Percentiles rank a stretch among this genome's conserved stretches.
phyloP scores from a whole-genome alignment of 1,284 basidiomycete genomes.

The Fomitopsis betulina region DNA sequence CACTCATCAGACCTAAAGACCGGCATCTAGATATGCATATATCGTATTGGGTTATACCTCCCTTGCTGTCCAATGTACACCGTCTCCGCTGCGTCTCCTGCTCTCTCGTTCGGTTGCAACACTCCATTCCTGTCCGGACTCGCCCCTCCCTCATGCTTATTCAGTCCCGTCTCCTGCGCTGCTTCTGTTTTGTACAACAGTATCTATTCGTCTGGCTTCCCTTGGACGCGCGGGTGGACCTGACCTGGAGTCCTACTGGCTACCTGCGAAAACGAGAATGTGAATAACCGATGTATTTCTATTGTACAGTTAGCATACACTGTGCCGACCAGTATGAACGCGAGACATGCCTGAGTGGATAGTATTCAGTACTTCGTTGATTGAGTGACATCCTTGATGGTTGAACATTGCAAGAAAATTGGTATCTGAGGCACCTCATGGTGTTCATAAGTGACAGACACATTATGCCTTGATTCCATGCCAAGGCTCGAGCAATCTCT shows the following conservation, averaged over 20 bases:
- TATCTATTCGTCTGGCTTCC: not conserved
- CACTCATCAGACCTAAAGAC: not conserved
- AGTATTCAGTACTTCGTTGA: no score
- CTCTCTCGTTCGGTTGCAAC: constrained; percentile 7
- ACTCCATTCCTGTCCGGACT: not conserved
- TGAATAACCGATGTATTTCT: constrained; percentile 2
- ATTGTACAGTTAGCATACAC: constrained; percentile 1
- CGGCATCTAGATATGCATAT: constrained; percentile 12
- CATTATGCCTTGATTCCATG: not conserved
- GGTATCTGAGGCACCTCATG: not conserved
- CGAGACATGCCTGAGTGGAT: no score
- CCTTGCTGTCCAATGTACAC: constrained; percentile 2
- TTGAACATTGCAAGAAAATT: not conserved
- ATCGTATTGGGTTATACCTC: constrained; percentile 11
- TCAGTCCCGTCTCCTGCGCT: not conserved
- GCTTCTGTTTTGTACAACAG: constrained; percentile 4
- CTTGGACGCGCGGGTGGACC: not conserved
- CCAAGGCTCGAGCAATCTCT: not conserved
- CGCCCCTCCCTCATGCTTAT: not conserved
- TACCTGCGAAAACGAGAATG: not conserved
- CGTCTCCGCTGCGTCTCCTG: not conserved
- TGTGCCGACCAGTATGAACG: not conserved
- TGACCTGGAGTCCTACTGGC: constrained; percentile 1
- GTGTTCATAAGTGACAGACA: not conserved
- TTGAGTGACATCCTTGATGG: not conserved